Percentiles rank a stretch among this genome's conserved stretches.
Evolutionary conservation across 192 early-diverging fungal species (phyloP).

Genomic region (Podila horticola): DNA sequence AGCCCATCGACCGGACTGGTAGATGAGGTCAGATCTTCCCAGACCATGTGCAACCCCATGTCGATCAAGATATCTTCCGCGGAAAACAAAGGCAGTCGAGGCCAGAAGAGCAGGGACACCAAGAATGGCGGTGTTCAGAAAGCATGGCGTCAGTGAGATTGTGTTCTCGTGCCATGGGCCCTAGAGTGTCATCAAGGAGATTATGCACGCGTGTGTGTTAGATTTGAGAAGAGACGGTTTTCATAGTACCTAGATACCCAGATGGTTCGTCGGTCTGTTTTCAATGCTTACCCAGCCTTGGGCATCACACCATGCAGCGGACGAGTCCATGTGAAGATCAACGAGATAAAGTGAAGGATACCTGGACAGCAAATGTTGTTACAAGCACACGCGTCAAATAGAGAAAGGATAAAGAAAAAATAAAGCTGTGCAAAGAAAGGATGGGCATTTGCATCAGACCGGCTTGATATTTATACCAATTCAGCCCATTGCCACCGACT

Average conservation of each 20-base stretch:
- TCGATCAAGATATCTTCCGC: slow-evolving; percentile 4
- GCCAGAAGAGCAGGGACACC: slow-evolving; percentile 14
- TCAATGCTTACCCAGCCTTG: slow-evolving; percentile 32
- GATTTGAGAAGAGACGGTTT: no score
- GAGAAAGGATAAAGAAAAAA: no score
- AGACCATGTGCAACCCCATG: slow-evolving; percentile 11
- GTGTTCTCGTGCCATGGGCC: slow-evolving; percentile 20
- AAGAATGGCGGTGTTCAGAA: slow-evolving; percentile 14
- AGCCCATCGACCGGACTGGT: slow-evolving; percentile 19
- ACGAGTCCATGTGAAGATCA: not conserved
- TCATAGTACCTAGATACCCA: not conserved
- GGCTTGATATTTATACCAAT: no score
- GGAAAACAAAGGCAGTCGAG: slow-evolving; percentile 1
- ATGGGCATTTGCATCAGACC: no score
- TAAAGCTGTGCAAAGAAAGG: no score
- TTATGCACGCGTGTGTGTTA: not conserved
- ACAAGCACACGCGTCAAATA: no score
- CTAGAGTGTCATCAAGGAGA: not conserved
- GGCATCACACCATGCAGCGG: slow-evolving; percentile 17
- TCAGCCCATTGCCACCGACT: no score
- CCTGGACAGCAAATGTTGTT: no score
- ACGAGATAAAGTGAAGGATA: no score
- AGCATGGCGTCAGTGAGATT: slow-evolving; percentile 24
- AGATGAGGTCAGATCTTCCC: not conserved
- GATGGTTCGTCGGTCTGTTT: no score